Evolutionary conservation across 495 filamentous ascomycete species (phyloP), one percentile per base, ranked within the genome.

Genomic region (Aspergillus haitiensis): DNA sequence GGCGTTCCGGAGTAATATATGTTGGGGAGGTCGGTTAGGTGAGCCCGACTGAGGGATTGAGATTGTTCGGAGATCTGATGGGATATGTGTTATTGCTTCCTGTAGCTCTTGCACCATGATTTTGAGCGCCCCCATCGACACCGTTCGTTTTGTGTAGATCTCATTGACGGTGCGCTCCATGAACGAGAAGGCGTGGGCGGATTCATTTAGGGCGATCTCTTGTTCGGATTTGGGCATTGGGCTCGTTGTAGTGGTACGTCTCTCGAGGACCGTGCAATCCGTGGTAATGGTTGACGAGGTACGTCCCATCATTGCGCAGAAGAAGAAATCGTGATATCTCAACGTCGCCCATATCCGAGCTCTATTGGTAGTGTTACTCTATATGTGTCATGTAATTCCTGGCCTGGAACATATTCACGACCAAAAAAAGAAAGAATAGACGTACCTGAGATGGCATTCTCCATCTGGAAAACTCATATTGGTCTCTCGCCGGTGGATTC

Each of bases 101-200:
- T 36, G 49, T 35, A 52, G 49, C 15, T 52, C 49, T 4, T 36
- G 49, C 12, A 33, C 49, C n/a, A 52, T 33, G 13, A 1, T 36
- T 18, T 52, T 52, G 7, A 52, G 49, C 1, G 34, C 49, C 8
- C 49, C 49, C 49, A 52, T 52, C 1, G 49, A 52, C 8, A 52
- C 49, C 8, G 49, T 52, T 4, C 49, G 32, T 12, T 52, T 52
- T 5, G 49, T 52, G 49, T 52, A 52, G 10, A 52, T 52, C 32
- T 52, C 49, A 16, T 52, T 52, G 5, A 52, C 49, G 27, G 49
- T 52, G 5, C 49, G 49, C 7, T 52, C 49, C 49, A 52, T 52
- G 49, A 52, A 52, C 0, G 49, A 52, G 31, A 52, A 52, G n/a
- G 49, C 49, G 32, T 21, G 49, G n/a, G 49, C 49, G 10, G 49